A percentile compares a stretch with the other conserved stretches of the same genome.
Conservation (phyloP, 768 basidiomycete species). For the Rhodotorula paludigena region DNA sequence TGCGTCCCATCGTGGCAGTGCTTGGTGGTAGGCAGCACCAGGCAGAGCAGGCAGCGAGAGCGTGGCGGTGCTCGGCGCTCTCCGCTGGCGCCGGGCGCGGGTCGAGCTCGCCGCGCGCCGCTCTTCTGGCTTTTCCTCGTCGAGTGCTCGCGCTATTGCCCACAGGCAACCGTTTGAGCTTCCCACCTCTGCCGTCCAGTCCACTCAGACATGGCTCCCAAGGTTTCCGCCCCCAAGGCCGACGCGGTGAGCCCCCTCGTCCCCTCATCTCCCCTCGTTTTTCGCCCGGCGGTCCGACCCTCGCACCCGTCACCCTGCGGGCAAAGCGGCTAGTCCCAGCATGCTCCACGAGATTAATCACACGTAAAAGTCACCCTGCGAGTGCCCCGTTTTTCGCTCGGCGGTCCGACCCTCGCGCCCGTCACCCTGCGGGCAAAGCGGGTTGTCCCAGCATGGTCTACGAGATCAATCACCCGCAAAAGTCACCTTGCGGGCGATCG, state of each 20-base stretch:
- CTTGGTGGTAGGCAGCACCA: background rate
- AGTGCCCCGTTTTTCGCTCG: background rate
- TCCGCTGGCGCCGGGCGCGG: no score
- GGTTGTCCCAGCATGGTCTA: background rate
- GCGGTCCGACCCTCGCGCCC: background rate
- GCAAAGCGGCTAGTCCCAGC: background rate
- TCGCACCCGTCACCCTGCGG: background rate
- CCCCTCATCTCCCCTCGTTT: background rate
- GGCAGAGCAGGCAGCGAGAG: no score
- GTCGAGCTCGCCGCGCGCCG: background rate
- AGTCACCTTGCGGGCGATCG: background rate
- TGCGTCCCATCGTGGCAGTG: slow-evolving; percentile 24
- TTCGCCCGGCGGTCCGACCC: background rate
- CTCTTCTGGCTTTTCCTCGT: background rate
- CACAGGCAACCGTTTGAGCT: background rate
- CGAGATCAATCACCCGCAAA: background rate
- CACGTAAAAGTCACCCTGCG: no score
- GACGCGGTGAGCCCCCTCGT: background rate
- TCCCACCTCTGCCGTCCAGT: background rate
- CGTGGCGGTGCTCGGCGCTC: no score
- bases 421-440: background rate
- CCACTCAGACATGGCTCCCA: slow-evolving; percentile 30
- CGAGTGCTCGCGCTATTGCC: background rate
- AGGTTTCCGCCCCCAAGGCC: background rate
- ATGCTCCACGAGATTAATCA: background rate